A percentile compares a stretch with the other conserved stretches of the same genome.
phyloP scores from a whole-genome alignment of 2,329 filamentous ascomycete genomes.

The Paramyrothecium roridum region DNA sequence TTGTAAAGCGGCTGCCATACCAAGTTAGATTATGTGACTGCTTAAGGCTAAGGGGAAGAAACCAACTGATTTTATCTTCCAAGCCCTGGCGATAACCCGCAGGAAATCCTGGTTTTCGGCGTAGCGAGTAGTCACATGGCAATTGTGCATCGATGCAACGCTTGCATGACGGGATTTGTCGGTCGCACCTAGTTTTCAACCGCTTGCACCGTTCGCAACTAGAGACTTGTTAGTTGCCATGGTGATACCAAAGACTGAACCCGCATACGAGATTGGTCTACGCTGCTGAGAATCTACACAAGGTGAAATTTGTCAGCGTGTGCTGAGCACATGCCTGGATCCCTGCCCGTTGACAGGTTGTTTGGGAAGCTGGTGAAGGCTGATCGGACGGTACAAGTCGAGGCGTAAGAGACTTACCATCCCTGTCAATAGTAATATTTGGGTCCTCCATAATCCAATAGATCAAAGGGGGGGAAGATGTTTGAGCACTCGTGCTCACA shows the following conservation, averaged over 20 bases:
- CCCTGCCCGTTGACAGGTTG: not conserved
- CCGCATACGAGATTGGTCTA: not conserved
- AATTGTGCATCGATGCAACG: constrained; percentile 1
- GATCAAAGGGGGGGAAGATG: not conserved
- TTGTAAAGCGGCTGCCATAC: not conserved
- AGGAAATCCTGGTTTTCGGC: constrained; percentile 5
- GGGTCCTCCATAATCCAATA: not conserved
- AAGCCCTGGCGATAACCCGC: constrained; percentile 4
- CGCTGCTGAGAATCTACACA: not conserved
- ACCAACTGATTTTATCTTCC: constrained; percentile 3
- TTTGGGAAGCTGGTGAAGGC: not conserved
- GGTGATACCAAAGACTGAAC: not conserved
- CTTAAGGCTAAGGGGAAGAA: not conserved
- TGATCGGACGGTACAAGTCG: not conserved
- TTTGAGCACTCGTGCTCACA: not conserved
- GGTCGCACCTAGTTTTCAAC: constrained; percentile 5
- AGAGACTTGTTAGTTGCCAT: not conserved
- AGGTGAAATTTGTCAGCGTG: not conserved
- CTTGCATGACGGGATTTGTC: constrained; percentile 1
- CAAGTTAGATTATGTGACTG: not conserved
- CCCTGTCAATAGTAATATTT: not conserved
- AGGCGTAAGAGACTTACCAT: not conserved
- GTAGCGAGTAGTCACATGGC: constrained; percentile 3
- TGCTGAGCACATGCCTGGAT: not conserved
- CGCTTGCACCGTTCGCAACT: constrained; percentile 7